Evolutionary conservation across 495 filamentous ascomycete species (phyloP), one percentile per base, ranked within the genome.

Genomic region (Friedmanniomyces endolithicus): DNA sequence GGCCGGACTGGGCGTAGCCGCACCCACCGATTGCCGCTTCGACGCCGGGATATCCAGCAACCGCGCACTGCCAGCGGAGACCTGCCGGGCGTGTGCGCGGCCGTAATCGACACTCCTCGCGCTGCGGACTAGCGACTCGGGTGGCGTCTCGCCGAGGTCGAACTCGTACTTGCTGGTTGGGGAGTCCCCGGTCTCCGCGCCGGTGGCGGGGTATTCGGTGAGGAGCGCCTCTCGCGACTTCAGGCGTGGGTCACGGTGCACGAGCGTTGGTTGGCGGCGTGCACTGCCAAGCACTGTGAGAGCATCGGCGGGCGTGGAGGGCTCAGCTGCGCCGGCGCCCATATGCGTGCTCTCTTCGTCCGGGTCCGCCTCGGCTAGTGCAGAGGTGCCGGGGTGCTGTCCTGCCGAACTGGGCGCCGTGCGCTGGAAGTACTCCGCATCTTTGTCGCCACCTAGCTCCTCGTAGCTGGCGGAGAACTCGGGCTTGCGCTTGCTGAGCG

Each of bases 41-140:
- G 56, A 34, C 8, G 34, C 49, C 1, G 76, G 77, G 25, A 87
- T 71, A 51, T 86, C 79, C 34, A 88, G 65, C 12, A 88, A 67
- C 63, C 78, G 81, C 4, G 85, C 83, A 66, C 81, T 86, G 22
- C 84, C 86, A 19, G 83, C 83, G 53, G 83, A 87, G 59, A 86
- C 79, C 46, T 81, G 82, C n/a, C 84, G 71, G 19, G 67, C 76
- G 62, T 88, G 84, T 2, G 75, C 70, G 58, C 75, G 78, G 29
- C 80, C 58, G 17, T 53, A 57, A 20, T 61, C 46, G 19, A 50
- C 81, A 70, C 55, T 82, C 77, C 41, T 86, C 67, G 62, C 84
- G 85, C 11, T 79, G 78, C 14, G 85, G 81, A 52, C 83, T 24
- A 54, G 54, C 56, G 72, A 11, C 24, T 52, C 58, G 23, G 47